Evolutionary conservation across 805 yeast genomes (phyloP).

Genomic region (Lachancea dasiensis): DNA sequence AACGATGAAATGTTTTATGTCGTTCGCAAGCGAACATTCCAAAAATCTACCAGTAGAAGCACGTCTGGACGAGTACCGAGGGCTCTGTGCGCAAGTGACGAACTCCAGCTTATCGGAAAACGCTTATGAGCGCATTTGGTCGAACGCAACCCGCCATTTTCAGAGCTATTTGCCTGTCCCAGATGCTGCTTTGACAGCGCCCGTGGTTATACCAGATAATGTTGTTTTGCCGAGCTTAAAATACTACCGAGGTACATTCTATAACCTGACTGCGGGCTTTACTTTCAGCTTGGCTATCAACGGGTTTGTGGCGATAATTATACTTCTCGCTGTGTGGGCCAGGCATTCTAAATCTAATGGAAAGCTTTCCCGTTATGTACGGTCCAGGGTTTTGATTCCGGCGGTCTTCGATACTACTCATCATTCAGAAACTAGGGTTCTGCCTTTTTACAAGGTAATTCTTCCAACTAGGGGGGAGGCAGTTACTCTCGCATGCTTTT

Average conservation of each 20-base stretch:
- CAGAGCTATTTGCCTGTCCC: not conserved
- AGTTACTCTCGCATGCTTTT: constrained; percentile 3
- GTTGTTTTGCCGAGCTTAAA: constrained; percentile 4
- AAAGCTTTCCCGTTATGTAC: constrained; percentile 3
- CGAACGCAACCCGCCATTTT: constrained; percentile 8
- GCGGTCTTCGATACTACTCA: constrained; percentile 9
- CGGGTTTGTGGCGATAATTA: not conserved
- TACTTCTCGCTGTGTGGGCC: constrained; percentile 3
- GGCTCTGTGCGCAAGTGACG: constrained; percentile 2
- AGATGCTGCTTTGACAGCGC: constrained; percentile 1
- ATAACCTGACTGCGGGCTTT: constrained; percentile 10
- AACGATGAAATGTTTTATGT: constrained; percentile 8
- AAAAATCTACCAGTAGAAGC: not conserved
- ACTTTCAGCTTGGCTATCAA: constrained; percentile 9
- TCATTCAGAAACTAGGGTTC: constrained; percentile 8
- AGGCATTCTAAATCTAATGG: constrained; percentile 2
- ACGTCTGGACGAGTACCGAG: constrained; percentile 2
- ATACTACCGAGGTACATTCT: constrained; percentile 6
- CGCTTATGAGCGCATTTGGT: not conserved
- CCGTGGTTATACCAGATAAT: constrained; percentile 2
- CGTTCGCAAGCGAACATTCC: constrained; percentile 4
- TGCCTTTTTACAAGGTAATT: constrained; percentile 6
- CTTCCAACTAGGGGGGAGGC: constrained; percentile 13
- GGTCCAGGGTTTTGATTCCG: constrained; percentile 9
- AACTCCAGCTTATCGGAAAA: not conserved